Percentiles rank a stretch among this genome's conserved stretches.
Evolutionary conservation across 2,329 filamentous ascomycete species (phyloP).

Genomic region (Whalleya microplaca): DNA sequence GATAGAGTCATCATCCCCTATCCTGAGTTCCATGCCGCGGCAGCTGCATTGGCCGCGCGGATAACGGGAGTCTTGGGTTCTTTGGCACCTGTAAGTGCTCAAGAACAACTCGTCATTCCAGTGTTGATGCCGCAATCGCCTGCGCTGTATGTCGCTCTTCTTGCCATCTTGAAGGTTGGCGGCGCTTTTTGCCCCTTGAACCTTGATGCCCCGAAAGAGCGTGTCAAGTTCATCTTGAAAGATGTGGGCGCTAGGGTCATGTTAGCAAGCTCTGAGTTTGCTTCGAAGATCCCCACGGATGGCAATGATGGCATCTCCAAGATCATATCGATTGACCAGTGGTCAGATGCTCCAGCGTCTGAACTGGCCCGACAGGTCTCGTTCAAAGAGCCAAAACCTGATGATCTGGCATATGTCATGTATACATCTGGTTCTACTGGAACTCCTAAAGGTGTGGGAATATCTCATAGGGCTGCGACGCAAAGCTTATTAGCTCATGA

Average conservation of each 20-base stretch:
- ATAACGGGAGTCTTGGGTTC: slow-evolving; percentile 45
- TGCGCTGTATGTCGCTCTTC: slow-evolving; percentile 74
- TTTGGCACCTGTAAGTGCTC: background rate
- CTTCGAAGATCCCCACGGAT: slow-evolving; percentile 42
- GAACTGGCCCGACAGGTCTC: background rate
- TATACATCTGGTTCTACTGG: slow-evolving; percentile 93
- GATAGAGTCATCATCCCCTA: slow-evolving; percentile 60
- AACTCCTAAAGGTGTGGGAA: slow-evolving; percentile 81
- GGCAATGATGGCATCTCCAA: slow-evolving; percentile 27
- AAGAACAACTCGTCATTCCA: slow-evolving; percentile 63
- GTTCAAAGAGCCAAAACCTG: slow-evolving; percentile 19
- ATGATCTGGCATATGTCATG: slow-evolving; percentile 80
- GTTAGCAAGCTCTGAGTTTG: slow-evolving; percentile 61
- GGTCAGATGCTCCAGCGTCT: slow-evolving; percentile 1
- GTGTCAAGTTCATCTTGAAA: slow-evolving; percentile 78
- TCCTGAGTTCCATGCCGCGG: slow-evolving; percentile 59
- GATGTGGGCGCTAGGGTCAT: slow-evolving; percentile 74
- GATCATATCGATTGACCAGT: slow-evolving; percentile 44
- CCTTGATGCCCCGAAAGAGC: slow-evolving; percentile 75
- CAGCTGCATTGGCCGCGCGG: slow-evolving; percentile 57
- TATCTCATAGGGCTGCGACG: slow-evolving; percentile 79
- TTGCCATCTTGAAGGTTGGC: slow-evolving; percentile 80
- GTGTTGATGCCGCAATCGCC: slow-evolving; percentile 78
- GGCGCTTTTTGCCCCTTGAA: slow-evolving; percentile 86
- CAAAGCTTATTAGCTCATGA: slow-evolving; percentile 85